phyloP scores from a whole-genome alignment of 768 basidiomycete species.

The Panaeolus cyanescens region DNA sequence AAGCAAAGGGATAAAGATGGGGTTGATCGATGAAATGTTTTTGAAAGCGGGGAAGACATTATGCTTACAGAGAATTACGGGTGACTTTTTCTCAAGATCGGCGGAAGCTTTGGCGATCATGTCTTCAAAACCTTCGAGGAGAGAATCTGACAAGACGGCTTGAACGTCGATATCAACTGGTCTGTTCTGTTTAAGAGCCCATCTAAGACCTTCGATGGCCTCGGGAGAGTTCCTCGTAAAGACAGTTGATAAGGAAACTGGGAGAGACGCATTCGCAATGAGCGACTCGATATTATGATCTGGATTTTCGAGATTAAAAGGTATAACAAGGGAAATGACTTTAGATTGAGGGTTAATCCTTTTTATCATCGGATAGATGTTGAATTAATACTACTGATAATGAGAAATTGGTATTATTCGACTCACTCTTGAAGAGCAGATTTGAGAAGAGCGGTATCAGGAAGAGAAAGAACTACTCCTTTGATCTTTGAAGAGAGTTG shows the following conservation, averaged over 20 bases:
- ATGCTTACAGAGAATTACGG: slow-evolving; percentile 69
- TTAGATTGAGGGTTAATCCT: slow-evolving; percentile 28
- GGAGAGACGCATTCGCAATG: slow-evolving; percentile 38
- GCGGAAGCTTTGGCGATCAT: slow-evolving; percentile 63
- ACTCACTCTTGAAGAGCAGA: slow-evolving; percentile 51
- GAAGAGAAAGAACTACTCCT: slow-evolving; percentile 61
- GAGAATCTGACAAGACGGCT: slow-evolving; percentile 51
- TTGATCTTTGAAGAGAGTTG: slow-evolving; percentile 44
- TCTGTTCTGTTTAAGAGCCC: slow-evolving; percentile 64
- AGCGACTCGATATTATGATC: slow-evolving; percentile 39
- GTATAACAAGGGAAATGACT: slow-evolving; percentile 59
- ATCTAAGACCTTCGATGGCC: slow-evolving; percentile 56
- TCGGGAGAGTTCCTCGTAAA: slow-evolving; percentile 52
- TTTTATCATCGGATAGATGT: slow-evolving; percentile 6
- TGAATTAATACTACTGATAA: not conserved
- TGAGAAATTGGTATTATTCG: not conserved
- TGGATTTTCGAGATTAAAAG: slow-evolving; percentile 58
- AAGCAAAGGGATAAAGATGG: not conserved
- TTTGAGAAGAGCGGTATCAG: slow-evolving; percentile 40
- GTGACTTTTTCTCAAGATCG: slow-evolving; percentile 44
- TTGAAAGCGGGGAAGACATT: not conserved
- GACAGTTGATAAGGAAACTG: slow-evolving; percentile 57
- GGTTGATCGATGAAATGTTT: slow-evolving; percentile 9
- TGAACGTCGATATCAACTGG: slow-evolving; percentile 75
- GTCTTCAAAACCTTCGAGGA: slow-evolving; percentile 70